A percentile compares a stretch with the other conserved stretches of the same genome.
These are phyloP conservation scores for Colletotrichum eleusines DNA, from an alignment of 2,329 filamentous ascomycete species.

Conservation along the genomic window DNA sequence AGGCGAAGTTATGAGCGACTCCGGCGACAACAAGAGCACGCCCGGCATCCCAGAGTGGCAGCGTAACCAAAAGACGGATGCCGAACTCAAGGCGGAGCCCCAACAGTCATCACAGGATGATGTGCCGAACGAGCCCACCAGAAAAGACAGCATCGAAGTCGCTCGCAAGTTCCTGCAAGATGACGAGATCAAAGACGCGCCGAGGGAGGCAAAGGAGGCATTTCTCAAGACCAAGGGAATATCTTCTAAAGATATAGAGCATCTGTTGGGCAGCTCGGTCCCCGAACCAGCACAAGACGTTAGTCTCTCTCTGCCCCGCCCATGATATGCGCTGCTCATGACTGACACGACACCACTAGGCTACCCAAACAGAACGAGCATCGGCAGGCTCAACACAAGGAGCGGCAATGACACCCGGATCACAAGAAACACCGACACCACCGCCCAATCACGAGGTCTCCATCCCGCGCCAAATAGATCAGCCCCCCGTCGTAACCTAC, in stretches of 20 bases:
- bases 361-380: constrained; percentile 7
- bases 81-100: constrained; percentile 19
- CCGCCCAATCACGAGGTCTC: constrained; percentile 24
- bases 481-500: constrained; percentile 74
- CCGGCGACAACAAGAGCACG: constrained; percentile 46
- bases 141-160: constrained; percentile 63
- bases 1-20: constrained; percentile 48
- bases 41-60: constrained; percentile 51
- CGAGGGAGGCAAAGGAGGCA: constrained; percentile 77
- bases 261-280: constrained; percentile 62
- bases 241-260: constrained; percentile 73
- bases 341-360: constrained; percentile 10
- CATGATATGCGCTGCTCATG: neutral
- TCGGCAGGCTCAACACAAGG: constrained; percentile 10
- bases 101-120: constrained; percentile 30
- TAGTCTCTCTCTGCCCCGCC: neutral
- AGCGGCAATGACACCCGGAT: constrained; percentile 11
- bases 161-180: constrained; percentile 83
- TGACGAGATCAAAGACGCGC: constrained; percentile 75
- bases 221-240: constrained; percentile 86
- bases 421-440: constrained; percentile 26
- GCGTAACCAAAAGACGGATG: constrained; percentile 41
- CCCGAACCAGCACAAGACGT: constrained; percentile 20
- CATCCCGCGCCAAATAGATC: constrained; percentile 52
- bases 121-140: constrained; percentile 27